phyloP scores from a whole-genome alignment of 2,329 filamentous ascomycete species.

The Ascochyta pisi region DNA sequence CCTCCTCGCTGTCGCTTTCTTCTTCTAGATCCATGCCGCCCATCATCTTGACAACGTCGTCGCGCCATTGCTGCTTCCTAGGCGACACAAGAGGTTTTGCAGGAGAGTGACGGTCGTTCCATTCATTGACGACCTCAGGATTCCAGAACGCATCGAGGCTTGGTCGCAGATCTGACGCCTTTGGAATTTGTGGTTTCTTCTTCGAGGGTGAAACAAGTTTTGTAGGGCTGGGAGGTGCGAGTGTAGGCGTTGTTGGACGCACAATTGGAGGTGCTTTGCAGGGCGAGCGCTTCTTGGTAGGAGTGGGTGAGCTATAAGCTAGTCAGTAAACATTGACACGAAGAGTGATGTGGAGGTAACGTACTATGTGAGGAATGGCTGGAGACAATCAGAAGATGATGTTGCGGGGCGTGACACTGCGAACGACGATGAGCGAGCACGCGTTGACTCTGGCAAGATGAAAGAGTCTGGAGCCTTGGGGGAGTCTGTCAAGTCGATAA shows the following conservation, averaged over 20 bases:
- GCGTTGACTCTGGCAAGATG: slow-evolving; percentile 26
- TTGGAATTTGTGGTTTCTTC: slow-evolving; percentile 40
- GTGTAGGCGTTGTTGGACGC: slow-evolving; percentile 43
- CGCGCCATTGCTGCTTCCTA: slow-evolving; percentile 44
- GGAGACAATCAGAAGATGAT: slow-evolving; percentile 34
- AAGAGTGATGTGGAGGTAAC: not conserved
- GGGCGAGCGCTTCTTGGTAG: slow-evolving; percentile 43
- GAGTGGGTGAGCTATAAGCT: slow-evolving; percentile 38
- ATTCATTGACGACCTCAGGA: slow-evolving; percentile 45
- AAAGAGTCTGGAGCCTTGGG: slow-evolving; percentile 33
- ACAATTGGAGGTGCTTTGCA: slow-evolving; percentile 41
- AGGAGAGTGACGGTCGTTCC: slow-evolving; percentile 47
- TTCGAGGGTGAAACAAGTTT: slow-evolving; percentile 50
- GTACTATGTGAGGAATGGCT: slow-evolving; percentile 43
- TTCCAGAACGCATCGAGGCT: slow-evolving; percentile 51
- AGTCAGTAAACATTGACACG: not conserved
- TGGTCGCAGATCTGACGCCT: slow-evolving; percentile 38
- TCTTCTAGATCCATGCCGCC: slow-evolving; percentile 33
- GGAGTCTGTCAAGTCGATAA: slow-evolving; percentile 43
- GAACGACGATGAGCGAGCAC: slow-evolving; percentile 33
- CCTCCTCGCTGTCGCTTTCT: slow-evolving; percentile 28
- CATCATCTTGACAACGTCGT: slow-evolving; percentile 38
- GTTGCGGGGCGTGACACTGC: slow-evolving; percentile 40
- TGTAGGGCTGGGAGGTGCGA: slow-evolving; percentile 34
- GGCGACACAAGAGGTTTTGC: slow-evolving; percentile 45